Conservation (phyloP, 768 basidiomycete genomes). For the Lactifluus subvellereus region DNA sequence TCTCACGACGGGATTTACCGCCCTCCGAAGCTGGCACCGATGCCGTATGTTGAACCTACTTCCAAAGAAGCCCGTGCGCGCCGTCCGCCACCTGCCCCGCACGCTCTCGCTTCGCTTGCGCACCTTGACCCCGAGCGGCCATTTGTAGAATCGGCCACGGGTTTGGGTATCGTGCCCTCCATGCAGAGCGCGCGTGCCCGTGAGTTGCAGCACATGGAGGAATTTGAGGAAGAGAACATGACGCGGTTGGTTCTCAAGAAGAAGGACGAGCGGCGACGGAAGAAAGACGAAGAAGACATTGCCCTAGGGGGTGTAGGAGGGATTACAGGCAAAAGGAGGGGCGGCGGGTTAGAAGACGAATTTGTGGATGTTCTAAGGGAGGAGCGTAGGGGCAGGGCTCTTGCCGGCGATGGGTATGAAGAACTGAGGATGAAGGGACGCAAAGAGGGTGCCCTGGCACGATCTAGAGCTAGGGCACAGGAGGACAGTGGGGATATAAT, state of each 20-base stretch:
- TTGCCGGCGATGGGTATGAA: conserved; percentile 71
- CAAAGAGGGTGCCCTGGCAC: conserved; percentile 53
- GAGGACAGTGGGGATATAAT: conserved; percentile 31
- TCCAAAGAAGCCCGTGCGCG: conserved; percentile 44
- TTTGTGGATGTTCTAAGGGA: conserved; percentile 73
- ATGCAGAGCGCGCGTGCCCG: conserved; percentile 64
- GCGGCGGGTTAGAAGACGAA: conserved; percentile 75
- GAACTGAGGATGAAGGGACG: conserved; percentile 64
- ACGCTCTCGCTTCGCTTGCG: conserved; percentile 50
- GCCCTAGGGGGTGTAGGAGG: conserved; percentile 69
- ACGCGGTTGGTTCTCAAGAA: conserved; percentile 88
- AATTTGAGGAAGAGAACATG: conserved; percentile 95
- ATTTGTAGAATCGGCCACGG: conserved; percentile 64
- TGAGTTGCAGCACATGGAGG: conserved; percentile 71
- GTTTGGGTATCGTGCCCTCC: conserved; percentile 57
- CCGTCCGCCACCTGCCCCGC: conserved; percentile 53
- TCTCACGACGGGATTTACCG: conserved; percentile 57
- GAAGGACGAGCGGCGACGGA: conserved; percentile 66
- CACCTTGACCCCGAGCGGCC: conserved; percentile 55
- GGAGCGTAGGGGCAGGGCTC: conserved; percentile 39
- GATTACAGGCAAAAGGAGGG: conserved; percentile 45
- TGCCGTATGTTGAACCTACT: conserved; percentile 69
- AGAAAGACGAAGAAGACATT: conserved; percentile 79
- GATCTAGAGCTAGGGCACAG: conserved; percentile 42
- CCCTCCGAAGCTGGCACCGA: conserved; percentile 83